Conservation (phyloP, 208 protist species). For the Trypanosoma theileri region DNA sequence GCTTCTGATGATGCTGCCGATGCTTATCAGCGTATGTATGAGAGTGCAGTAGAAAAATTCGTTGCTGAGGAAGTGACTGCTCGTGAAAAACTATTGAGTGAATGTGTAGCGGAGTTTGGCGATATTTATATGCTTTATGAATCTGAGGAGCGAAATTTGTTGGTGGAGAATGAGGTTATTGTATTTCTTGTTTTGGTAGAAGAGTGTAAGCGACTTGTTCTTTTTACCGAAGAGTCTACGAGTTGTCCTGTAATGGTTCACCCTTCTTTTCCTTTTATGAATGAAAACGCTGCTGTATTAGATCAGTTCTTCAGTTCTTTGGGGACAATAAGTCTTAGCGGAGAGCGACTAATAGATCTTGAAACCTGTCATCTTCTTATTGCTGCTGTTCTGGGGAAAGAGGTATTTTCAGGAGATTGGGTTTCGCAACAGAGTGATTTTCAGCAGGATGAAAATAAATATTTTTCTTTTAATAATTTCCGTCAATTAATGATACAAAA, state of each 20-base stretch:
- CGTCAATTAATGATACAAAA: not conserved
- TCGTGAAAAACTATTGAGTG: not conserved
- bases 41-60: not conserved
- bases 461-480: constrained; percentile 17
- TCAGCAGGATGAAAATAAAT: not conserved
- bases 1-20: no score
- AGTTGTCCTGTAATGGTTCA: not conserved
- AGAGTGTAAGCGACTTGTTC: not conserved
- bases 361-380: constrained; percentile 6
- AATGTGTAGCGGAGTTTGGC: not conserved
- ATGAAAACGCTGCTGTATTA: not conserved
- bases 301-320: constrained; percentile 3
- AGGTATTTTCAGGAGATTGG: not conserved
- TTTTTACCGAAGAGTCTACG: not conserved
- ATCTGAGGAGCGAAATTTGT: not conserved
- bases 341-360: constrained; percentile 6
- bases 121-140: not conserved
- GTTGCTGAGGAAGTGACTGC: not conserved
- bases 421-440: no score
- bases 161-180: not conserved
- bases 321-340: not conserved
- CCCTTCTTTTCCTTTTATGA: constrained; percentile 14
- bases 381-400: not conserved
- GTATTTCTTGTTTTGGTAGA: not conserved
- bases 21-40: not conserved